Evolutionary conservation across 2,329 filamentous ascomycete genomes (phyloP).

Genomic region (Arthrobotrys sinensis): DNA sequence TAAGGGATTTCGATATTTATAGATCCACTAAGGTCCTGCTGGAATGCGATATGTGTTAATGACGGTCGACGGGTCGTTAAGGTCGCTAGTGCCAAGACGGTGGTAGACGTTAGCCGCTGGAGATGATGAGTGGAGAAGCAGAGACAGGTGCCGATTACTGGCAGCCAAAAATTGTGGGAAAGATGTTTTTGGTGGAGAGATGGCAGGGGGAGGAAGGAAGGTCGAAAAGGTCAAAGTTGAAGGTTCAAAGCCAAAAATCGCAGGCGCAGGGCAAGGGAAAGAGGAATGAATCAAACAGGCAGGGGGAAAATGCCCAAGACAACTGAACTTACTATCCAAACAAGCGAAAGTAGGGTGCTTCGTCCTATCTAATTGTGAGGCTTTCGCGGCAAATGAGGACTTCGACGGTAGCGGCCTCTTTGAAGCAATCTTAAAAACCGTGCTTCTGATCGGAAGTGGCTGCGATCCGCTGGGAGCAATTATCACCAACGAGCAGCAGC

Average conservation of each 20-base stretch:
- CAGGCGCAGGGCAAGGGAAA: constrained; percentile 33
- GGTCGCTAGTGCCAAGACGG: constrained; percentile 7
- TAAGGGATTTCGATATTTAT: constrained; percentile 18
- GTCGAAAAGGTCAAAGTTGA: constrained; percentile 26
- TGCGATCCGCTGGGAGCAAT: constrained; percentile 15
- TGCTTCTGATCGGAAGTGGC: constrained; percentile 32
- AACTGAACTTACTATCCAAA: constrained; percentile 21
- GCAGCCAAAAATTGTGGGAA: constrained; percentile 1
- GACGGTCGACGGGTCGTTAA: constrained; percentile 22
- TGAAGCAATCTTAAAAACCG: constrained; percentile 21
- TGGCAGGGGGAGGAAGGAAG: constrained; percentile 15
- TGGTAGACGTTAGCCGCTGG: constrained; percentile 21
- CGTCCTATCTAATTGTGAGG: constrained; percentile 24
- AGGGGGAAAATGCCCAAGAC: constrained; percentile 21
- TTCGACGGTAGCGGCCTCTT: constrained; percentile 30
- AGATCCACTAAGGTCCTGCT: constrained; percentile 16
- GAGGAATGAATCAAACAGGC: constrained; percentile 40
- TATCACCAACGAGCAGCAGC: constrained; percentile 8
- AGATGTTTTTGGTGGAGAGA: constrained; percentile 9
- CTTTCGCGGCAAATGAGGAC: constrained; percentile 35
- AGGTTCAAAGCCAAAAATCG: constrained; percentile 18
- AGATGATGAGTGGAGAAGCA: not conserved
- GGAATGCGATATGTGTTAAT: constrained; percentile 13
- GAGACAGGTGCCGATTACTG: constrained; percentile 1
- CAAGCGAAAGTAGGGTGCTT: constrained; percentile 20